Percentiles rank a stretch among this genome's conserved stretches.
Conservation (phyloP, 352 stramenopile species). For the Nothophytophthora sp. region DNA sequence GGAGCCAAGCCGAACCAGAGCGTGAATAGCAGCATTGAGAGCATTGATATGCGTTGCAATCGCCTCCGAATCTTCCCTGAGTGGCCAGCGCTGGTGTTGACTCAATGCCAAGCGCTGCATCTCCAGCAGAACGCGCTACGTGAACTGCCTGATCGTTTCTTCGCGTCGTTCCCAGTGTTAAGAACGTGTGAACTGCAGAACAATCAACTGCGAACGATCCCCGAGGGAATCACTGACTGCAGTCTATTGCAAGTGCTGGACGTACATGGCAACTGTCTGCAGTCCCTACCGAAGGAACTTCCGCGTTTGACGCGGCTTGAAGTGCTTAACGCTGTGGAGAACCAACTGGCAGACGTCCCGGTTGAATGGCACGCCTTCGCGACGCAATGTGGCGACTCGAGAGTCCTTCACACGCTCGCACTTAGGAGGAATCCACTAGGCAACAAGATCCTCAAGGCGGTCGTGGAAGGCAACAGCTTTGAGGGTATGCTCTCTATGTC, state of each 20-base stretch:
- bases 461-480: slow-evolving; percentile 28
- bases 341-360: slow-evolving; percentile 44
- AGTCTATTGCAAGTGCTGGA: slow-evolving; percentile 37
- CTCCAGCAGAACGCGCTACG: slow-evolving; percentile 46
- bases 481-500: slow-evolving; percentile 5
- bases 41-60: slow-evolving; percentile 33
- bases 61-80: slow-evolving; percentile 21
- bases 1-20: slow-evolving; percentile 11
- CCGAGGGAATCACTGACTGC: slow-evolving; percentile 34
- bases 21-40: slow-evolving; percentile 18
- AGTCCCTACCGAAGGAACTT: slow-evolving; percentile 28
- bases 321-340: slow-evolving; percentile 47
- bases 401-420: slow-evolving; percentile 40
- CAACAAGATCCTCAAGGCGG: slow-evolving; percentile 23
- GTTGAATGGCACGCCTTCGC: slow-evolving; percentile 52
- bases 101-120: slow-evolving; percentile 38
- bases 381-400: slow-evolving; percentile 17
- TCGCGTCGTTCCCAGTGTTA: slow-evolving; percentile 34
- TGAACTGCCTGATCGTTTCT: slow-evolving; percentile 48
- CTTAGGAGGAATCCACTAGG: slow-evolving; percentile 50
- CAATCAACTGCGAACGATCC: slow-evolving; percentile 41
- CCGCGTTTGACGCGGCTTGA: slow-evolving; percentile 27
- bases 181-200: slow-evolving; percentile 39
- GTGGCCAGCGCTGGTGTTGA: slow-evolving; percentile 23
- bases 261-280: slow-evolving; percentile 53